Evolutionary conservation across 768 basidiomycete species (phyloP).

Genomic region (Exsudoporus frostii): DNA sequence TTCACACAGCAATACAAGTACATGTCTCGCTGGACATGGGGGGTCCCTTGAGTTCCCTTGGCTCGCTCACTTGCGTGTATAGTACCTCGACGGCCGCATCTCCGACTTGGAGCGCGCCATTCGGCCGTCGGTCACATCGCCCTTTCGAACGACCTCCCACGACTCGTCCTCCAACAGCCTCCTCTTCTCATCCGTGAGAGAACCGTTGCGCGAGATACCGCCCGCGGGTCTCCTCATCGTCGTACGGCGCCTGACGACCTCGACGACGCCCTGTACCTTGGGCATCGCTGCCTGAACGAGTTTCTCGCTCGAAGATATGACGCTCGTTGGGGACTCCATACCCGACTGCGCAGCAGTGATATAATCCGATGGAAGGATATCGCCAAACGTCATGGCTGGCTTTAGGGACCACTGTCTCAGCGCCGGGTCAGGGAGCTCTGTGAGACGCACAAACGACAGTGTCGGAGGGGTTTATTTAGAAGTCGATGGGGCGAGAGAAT

Average conservation of each 20-base stretch:
- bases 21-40: background rate
- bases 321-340: slow-evolving; percentile 13
- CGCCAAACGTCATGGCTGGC: slow-evolving; percentile 40
- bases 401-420: slow-evolving; percentile 21
- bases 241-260: slow-evolving; percentile 23
- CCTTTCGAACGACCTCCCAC: slow-evolving; percentile 17
- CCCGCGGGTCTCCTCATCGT: slow-evolving; percentile 4
- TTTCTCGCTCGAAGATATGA: slow-evolving; percentile 28
- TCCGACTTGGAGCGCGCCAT: slow-evolving; percentile 28
- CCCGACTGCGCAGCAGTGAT: slow-evolving; percentile 37
- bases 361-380: slow-evolving; percentile 44
- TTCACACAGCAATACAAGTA: background rate
- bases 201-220: slow-evolving; percentile 9
- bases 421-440: slow-evolving; percentile 27
- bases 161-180: slow-evolving; percentile 17
- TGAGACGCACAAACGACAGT: background rate
- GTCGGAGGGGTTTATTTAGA: background rate
- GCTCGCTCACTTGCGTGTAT: slow-evolving; percentile 13
- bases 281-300: slow-evolving; percentile 35
- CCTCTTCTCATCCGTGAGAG: slow-evolving; percentile 18
- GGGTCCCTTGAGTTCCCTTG: no score
- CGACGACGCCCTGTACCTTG: slow-evolving; percentile 39
- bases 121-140: slow-evolving; percentile 2
- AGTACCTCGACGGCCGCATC: slow-evolving; percentile 19
- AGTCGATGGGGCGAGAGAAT: no score